Base-by-base conservation (phyloP, 2,329 filamentous ascomycete genomes). In the Chrysoporthe puriensis region DNA sequence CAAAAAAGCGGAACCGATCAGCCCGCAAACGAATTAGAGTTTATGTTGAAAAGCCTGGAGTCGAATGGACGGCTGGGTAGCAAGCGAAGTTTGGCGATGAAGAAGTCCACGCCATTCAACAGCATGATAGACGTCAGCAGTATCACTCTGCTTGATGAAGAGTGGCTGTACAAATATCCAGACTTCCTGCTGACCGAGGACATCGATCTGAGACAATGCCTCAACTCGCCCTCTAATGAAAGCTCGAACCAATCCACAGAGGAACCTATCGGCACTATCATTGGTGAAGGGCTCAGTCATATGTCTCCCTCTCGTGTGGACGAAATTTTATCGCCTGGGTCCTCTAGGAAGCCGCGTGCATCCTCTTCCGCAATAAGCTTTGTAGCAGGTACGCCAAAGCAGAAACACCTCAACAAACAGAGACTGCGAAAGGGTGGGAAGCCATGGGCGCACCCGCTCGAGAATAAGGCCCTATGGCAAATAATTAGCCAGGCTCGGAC, bases 101-200 rank as follows among this genome's bases (percentile, higher is more conserved):
- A 69, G 21, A 72, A 67, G 26, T 54, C 32, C 3, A 58, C 62
- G 3, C 70, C 68, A 1, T 70, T 64, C 44, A 65, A 66, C 26
- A 57, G 21, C 40, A 46, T 66, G 13, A 50, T 70, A 7, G 70
- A 72, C 48, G 67, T 50, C 1, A 67, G 42, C 9, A 72, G 58
- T 2, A 66, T 72, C 36, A 43, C 57, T 16, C 57, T 59, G 1
- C 26, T 72, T 1, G 68, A 71, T 1, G 71, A 72, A 2, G 72
- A 73, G 36, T 73, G 71, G 71, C 40, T 73, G 2, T 73, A 70
- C 46, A 68, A 69, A 11, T 72, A 71, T 34, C 71, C 72, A 16
- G n/a, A 62, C 4, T 73, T 70, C 18, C 42, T 71, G 13, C 32
- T 34, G 9, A 57, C 57, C 34, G 26, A 64, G 8, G 2, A 52